phyloP scores from a whole-genome alignment of 163 green algal species.

The Scenedesmus sp. region DNA sequence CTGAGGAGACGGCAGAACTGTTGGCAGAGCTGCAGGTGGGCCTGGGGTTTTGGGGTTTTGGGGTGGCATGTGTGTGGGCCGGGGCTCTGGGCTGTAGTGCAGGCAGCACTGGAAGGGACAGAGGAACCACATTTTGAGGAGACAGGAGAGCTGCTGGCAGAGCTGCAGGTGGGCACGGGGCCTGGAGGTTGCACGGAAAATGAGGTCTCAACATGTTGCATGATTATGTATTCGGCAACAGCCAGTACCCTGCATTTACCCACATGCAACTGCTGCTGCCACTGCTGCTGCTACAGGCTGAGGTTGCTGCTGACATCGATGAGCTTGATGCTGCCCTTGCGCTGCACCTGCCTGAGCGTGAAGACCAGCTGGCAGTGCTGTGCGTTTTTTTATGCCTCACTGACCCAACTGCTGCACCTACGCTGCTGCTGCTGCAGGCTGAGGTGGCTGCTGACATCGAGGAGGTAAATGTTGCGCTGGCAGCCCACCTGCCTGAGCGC shows the following conservation, averaged over 20 bases:
- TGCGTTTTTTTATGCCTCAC: too few species aligned
- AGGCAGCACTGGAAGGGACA: too few species aligned
- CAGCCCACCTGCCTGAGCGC: too few species aligned
- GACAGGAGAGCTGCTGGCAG: background rate
- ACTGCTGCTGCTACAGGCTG: constrained; percentile 24
- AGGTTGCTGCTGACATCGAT: background rate
- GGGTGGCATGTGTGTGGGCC: too few species aligned
- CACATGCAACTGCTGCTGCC: background rate
- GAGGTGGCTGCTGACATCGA: too few species aligned
- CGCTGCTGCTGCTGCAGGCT: too few species aligned
- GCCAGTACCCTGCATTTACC: background rate
- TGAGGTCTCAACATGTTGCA: too few species aligned
- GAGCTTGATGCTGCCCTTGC: background rate
- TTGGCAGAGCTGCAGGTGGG: constrained; percentile 35
- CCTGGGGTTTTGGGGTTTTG: background rate
- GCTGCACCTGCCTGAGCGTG: background rate
- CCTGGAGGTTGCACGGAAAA: too few species aligned
- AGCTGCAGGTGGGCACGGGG: background rate
- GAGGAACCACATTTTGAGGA: too few species aligned
- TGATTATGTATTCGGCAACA: background rate
- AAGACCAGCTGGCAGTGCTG: background rate
- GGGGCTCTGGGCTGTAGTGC: too few species aligned
- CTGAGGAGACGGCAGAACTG: constrained; percentile 30
- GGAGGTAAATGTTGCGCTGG: too few species aligned
- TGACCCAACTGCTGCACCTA: too few species aligned